Conservation (phyloP, 2,329 filamentous ascomycete species). For the Fusarium miscanthi region DNA sequence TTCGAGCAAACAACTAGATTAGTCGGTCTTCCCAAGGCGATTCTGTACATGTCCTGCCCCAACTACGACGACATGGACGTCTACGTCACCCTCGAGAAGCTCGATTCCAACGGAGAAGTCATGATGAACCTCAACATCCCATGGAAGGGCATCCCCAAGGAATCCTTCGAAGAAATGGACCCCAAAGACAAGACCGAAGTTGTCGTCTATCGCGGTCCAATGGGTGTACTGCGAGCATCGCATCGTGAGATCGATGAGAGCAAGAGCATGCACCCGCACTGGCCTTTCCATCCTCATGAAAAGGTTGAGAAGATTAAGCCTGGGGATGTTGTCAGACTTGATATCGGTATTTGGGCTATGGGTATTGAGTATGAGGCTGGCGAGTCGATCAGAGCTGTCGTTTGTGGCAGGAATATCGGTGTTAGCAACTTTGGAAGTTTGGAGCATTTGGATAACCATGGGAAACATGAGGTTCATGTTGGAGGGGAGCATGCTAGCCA, state of each 20-base stretch:
- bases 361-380: constrained; percentile 20
- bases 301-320: neutral
- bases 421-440: constrained; percentile 17
- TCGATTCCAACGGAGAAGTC: neutral
- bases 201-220: neutral
- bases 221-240: constrained; percentile 4
- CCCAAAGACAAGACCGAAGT: constrained; percentile 9
- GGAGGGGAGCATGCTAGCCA: neutral
- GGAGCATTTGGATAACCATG: constrained; percentile 15
- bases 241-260: constrained; percentile 16
- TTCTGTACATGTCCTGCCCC: constrained; percentile 1
- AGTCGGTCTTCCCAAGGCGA: constrained; percentile 13
- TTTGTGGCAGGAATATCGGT: neutral
- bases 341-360: constrained; percentile 20
- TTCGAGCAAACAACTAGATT: constrained; percentile 2
- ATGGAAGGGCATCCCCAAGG: neutral
- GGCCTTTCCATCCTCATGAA: constrained; percentile 20
- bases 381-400: neutral
- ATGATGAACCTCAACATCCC: constrained; percentile 20
- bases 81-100: constrained; percentile 5
- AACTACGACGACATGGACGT: constrained; percentile 16
- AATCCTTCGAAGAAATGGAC: neutral
- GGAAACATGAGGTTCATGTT: neutral
- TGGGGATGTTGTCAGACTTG: neutral
- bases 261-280: constrained; percentile 19